These are phyloP conservation scores for Aphanoascus verrucosus DNA, from an alignment of 2,329 filamentous ascomycete genomes.

Conservation along the genomic window DNA sequence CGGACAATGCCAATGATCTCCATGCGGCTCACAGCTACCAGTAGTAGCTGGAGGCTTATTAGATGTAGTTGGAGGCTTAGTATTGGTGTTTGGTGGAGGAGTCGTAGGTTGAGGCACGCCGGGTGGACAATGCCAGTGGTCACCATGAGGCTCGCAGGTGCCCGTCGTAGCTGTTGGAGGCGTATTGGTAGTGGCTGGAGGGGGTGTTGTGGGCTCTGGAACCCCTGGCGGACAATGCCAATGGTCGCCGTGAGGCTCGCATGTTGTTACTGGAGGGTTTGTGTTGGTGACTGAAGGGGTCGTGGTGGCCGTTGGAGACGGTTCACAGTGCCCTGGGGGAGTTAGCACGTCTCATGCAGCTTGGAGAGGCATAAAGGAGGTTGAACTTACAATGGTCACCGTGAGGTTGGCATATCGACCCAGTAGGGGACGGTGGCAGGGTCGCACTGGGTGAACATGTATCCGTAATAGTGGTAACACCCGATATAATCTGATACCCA, in stretches of 20 bases:
- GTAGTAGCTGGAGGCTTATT: no score
- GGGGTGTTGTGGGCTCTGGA: constrained; percentile 3
- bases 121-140: constrained; percentile 9
- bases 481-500: constrained; percentile 7
- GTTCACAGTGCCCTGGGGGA: neutral
- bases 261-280: neutral
- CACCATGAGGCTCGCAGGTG: constrained; percentile 2
- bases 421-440: constrained; percentile 8
- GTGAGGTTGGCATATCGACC: constrained; percentile 3
- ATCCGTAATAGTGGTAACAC: constrained; percentile 3
- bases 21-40: no score
- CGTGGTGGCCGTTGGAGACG: neutral
- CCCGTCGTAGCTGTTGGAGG: neutral
- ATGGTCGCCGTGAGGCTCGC: constrained; percentile 1
- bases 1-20: no score
- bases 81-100: neutral
- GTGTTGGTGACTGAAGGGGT: neutral
- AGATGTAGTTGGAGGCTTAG: no score
- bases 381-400: constrained; percentile 1
- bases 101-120: neutral
- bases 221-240: constrained; percentile 10
- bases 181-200: neutral
- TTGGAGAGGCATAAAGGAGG: neutral
- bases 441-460: neutral
- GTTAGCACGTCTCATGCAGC: neutral